A percentile compares a stretch with the other conserved stretches of the same genome.
Conservation (phyloP, 108 stramenopile genomes). For the Cylindrotheca closterium region DNA sequence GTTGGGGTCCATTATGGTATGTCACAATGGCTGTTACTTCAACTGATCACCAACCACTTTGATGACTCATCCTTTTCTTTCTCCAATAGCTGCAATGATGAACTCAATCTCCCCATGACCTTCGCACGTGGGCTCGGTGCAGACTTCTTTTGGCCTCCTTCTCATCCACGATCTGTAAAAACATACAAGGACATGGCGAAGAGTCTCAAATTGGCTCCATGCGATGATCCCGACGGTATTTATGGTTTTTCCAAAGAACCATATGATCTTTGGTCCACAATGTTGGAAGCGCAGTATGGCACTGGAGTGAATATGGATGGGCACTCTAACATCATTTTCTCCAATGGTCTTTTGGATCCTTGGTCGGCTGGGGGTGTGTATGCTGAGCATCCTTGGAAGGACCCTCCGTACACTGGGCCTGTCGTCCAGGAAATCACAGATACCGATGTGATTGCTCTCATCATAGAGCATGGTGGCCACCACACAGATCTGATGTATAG, state of each 20-base stretch:
- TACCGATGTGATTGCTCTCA: conserved; percentile 48
- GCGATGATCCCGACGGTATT: conserved; percentile 48
- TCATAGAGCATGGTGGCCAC: conserved; percentile 81
- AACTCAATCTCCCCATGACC: conserved; percentile 61
- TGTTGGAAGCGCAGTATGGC: conserved; percentile 65
- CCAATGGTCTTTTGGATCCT: conserved; percentile 86
- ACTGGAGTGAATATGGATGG: conserved; percentile 31
- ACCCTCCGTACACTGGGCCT: neutral
- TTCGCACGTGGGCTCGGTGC: conserved; percentile 50
- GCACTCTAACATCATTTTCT: conserved; percentile 84
- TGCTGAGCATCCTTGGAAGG: conserved; percentile 10
- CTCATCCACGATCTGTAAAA: conserved; percentile 28
- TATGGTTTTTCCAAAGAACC: conserved; percentile 48
- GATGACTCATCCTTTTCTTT: neutral
- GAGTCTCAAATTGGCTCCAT: conserved; percentile 15
- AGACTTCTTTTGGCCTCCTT: conserved; percentile 81
- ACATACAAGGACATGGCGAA: conserved; percentile 38
- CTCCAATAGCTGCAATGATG: conserved; percentile 50
- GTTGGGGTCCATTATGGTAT: conserved; percentile 44
- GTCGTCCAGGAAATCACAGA: conserved; percentile 39
- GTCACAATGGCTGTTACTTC: no score
- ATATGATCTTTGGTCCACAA: conserved; percentile 53
- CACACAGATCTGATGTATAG: conserved; percentile 87
- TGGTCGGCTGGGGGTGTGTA: conserved; percentile 81
- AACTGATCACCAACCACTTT: no score